These are phyloP conservation scores for Neurospora africana DNA, from an alignment of 495 filamentous ascomycete genomes.

Conservation along the genomic window DNA sequence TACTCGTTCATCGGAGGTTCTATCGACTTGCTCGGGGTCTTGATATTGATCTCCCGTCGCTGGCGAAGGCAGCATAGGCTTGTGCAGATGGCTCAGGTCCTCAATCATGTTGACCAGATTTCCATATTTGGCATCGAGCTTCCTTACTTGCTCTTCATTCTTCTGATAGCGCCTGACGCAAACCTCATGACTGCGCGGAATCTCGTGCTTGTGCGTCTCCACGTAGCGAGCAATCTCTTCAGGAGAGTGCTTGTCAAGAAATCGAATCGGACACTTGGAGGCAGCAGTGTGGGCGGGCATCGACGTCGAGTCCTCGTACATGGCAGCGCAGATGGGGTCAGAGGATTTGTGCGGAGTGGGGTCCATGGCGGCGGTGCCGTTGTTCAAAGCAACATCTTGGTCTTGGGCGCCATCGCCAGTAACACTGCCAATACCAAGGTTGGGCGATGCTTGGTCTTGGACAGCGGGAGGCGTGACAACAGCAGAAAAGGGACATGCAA, in stretches of 20 bases:
- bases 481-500: conserved; percentile 50
- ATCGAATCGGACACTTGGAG: conserved; percentile 77
- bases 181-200: conserved; percentile 81
- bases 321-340: conserved; percentile 53
- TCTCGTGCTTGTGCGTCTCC: conserved; percentile 83
- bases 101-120: conserved; percentile 84
- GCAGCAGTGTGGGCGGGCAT: conserved; percentile 40
- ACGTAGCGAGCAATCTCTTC: conserved; percentile 86
- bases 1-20: conserved; percentile 51
- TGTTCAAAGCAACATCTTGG: conserved; percentile 3
- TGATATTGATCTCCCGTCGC: conserved; percentile 25
- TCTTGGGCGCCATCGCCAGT: conserved; percentile 16
- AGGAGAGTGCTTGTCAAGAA: conserved; percentile 76
- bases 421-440: conserved; percentile 1
- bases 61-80: conserved; percentile 61
- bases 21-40: conserved; percentile 33
- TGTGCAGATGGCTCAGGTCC: conserved; percentile 71
- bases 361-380: conserved; percentile 1
- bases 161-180: conserved; percentile 80
- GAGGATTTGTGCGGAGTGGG: conserved; percentile 32
- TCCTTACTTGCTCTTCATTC: conserved; percentile 68
- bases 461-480: neutral
- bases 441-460: conserved; percentile 15
- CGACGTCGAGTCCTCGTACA: conserved; percentile 43
- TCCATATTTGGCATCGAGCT: conserved; percentile 85